Evolutionary conservation across 2,329 filamentous ascomycete genomes (phyloP).

Genomic region (Pseudogymnoascus sp.): DNA sequence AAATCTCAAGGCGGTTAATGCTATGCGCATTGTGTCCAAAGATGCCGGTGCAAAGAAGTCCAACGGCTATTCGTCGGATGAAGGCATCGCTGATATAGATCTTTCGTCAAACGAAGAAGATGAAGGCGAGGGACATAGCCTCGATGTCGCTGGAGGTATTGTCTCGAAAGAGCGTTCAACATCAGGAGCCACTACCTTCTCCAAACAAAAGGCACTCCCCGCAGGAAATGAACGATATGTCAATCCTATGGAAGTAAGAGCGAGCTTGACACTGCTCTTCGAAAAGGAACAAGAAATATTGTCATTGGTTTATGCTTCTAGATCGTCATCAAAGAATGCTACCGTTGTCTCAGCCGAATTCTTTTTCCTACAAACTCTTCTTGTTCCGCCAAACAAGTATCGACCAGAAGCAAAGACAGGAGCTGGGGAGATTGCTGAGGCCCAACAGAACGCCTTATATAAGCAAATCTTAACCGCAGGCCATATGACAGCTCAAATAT

Average conservation of each 20-base stretch:
- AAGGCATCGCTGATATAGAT: slow-evolving; percentile 61
- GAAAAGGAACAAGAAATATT: slow-evolving; percentile 79
- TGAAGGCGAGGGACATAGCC: slow-evolving; percentile 37
- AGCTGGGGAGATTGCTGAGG: slow-evolving; percentile 73
- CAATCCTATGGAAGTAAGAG: slow-evolving; percentile 73
- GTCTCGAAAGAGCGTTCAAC: slow-evolving; percentile 32
- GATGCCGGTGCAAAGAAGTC: slow-evolving; percentile 33
- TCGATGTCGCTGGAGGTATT: slow-evolving; percentile 48
- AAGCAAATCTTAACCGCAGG: slow-evolving; percentile 73
- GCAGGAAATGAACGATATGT: slow-evolving; percentile 60
- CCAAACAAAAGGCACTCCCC: slow-evolving; percentile 32
- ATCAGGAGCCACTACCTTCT: slow-evolving; percentile 27
- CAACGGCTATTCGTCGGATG: slow-evolving; percentile 43
- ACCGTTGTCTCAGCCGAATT: slow-evolving; percentile 66
- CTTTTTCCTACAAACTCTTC: slow-evolving; percentile 82
- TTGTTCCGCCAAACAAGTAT: slow-evolving; percentile 88
- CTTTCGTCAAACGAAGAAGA: slow-evolving; percentile 40
- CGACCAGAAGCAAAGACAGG: slow-evolving; percentile 80
- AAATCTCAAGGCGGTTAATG: slow-evolving; percentile 41
- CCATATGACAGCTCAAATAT: slow-evolving; percentile 64
- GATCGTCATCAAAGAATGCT: slow-evolving; percentile 45
- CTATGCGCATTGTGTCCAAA: slow-evolving; percentile 31
- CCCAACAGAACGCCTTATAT: slow-evolving; percentile 80
- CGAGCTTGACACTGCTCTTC: slow-evolving; percentile 70
- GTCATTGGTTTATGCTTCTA: slow-evolving; percentile 74